Base-by-base conservation (phyloP, 2,329 filamentous ascomycete species). In the Macrophomina tecta region DNA sequence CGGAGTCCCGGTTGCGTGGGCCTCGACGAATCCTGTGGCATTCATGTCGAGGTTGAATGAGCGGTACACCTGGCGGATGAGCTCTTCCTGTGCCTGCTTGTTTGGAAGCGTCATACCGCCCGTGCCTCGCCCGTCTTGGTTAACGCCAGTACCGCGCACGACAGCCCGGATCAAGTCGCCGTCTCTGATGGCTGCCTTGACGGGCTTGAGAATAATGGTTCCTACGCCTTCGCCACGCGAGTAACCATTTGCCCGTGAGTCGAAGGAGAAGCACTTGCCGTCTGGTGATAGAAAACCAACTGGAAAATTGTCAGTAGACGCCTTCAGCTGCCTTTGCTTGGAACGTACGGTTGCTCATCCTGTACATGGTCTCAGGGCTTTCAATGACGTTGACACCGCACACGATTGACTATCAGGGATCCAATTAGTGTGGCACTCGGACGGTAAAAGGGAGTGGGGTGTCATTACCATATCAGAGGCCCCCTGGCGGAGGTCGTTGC, bases 1-100 rank as follows among this genome's bases (percentile, higher is more conserved):
- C 30, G 83, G 81, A 0, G 87, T 89, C 3, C 87, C 87, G 0
- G 87, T 89, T 6, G 87, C 87, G 69, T 89, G 69, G 5, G 68
- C 67, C 49, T 74, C 72, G 32, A 73, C 69, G 32, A 69, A 73
- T 6, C 66, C 28, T 1, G 69, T 68, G n/a, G 46, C 55, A 8
- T 23, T 14, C 1, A 64, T 64, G 68, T 71, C 66, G 2, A 82
- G 73, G 1, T 77, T 78, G 9, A 77, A 77, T 9, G 69, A 72
- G 18, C 58, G 62, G 68, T 83, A 83, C 0, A 74, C 76, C 0
- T 73, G 32, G 2, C 70, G 68, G 30, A 80, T 78, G 36, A 81
- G 62, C 8, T 70, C 68, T 2, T 69, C 73, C 68, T 84, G 82
- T 0, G 80, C 75, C 83, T 69, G 85, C 83, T 75, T 1, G 80